Conservation (phyloP, 2,329 filamentous ascomycete species). For the Trichophyton verrucosum region DNA sequence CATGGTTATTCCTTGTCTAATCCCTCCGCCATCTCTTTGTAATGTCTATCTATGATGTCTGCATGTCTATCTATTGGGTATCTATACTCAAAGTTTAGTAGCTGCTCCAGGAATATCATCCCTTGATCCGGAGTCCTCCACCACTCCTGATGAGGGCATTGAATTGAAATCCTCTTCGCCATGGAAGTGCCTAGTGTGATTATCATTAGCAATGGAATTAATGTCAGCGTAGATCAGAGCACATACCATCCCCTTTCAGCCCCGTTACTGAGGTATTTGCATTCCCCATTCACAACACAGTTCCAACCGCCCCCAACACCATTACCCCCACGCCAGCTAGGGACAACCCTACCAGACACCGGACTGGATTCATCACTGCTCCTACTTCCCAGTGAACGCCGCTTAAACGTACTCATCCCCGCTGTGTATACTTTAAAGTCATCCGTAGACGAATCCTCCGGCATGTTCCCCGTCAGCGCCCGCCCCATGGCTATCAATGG, state of each 20-base stretch:
- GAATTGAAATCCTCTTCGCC: conserved; percentile 36
- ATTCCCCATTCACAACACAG: conserved; percentile 70
- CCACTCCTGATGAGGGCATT: conserved; percentile 7
- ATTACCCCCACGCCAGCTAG: conserved; percentile 44
- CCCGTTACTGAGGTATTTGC: conserved; percentile 64
- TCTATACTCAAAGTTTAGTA: background rate
- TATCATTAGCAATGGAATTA: conserved; percentile 10
- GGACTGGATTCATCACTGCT: too few relatives aligned
- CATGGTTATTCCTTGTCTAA: background rate
- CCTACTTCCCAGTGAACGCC: background rate
- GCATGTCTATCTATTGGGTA: background rate
- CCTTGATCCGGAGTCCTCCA: background rate
- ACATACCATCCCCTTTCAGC: conserved; percentile 79
- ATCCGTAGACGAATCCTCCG: conserved; percentile 55
- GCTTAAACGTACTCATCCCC: conserved; percentile 56
- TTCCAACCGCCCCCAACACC: conserved; percentile 69
- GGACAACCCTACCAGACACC: conserved; percentile 16
- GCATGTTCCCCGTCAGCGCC: conserved; percentile 65
- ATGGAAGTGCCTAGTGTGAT: conserved; percentile 31
- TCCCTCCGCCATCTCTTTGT: too few relatives aligned
- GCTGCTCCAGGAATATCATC: background rate
- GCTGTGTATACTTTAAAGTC: conserved; percentile 83
- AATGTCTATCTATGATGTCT: background rate
- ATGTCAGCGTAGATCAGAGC: conserved; percentile 15
- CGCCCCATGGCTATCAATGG: conserved; percentile 77